Evolutionary conservation across 129 eudicot genomes (phyloP).

Genomic region (Kitagawia praeruptora): DNA sequence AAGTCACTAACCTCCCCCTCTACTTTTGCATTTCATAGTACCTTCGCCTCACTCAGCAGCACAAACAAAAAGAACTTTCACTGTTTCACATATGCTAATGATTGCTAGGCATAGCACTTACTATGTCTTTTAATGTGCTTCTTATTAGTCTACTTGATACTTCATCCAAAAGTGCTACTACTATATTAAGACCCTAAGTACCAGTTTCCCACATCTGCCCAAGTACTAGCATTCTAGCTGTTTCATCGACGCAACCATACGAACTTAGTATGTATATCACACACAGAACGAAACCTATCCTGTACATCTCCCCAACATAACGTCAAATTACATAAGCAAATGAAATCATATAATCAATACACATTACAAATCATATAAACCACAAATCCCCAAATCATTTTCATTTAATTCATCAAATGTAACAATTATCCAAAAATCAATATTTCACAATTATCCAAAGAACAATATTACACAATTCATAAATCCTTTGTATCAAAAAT

Average conservation of each 20-base stretch:
- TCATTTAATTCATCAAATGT: not conserved
- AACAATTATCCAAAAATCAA: conserved; percentile 7
- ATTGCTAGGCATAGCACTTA: not conserved
- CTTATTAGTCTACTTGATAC: not conserved
- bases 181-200: not conserved
- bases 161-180: not conserved
- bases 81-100: not conserved
- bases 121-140: not conserved
- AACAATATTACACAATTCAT: conserved; percentile 15
- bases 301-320: not conserved
- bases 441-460: conserved; percentile 5
- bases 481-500: not conserved
- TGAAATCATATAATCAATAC: not conserved
- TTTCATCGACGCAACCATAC: no score
- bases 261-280: not conserved
- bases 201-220: not conserved
- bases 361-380: not conserved
- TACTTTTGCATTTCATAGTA: not conserved
- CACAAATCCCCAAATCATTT: not conserved
- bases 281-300: not conserved
- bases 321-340: not conserved
- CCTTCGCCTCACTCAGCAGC: not conserved
- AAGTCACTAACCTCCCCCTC: not conserved
- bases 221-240: no score
- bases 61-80: not conserved